Evolutionary conservation across 805 yeast genomes (phyloP), one percentile per base, ranked within the genome.

Genomic region (Ogataea pilisensis): DNA sequence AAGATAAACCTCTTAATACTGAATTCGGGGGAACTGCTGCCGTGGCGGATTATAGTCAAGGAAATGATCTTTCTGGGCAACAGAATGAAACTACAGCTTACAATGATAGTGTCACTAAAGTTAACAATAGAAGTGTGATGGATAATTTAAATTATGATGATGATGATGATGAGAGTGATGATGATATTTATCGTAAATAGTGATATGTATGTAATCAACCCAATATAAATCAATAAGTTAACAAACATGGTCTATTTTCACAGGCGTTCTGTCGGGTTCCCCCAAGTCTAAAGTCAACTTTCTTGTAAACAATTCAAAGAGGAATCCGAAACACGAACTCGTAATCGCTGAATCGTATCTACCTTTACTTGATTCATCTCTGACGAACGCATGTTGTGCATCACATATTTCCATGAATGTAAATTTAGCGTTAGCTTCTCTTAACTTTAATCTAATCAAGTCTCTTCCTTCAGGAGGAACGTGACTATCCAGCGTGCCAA

Each of bases 341-440:
- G 93, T 84, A 40, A 80, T 74, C 1, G 87, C 87, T n/a, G 88
- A 77, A 58, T 85, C 93, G 55, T 76, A 85, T 53, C 93, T 69
- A n/a, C 86, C 95, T 64, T 83, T 85, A 49, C 87, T 80, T 45
- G 69, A 63, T 55, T 84, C 93, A 57, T 85, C 95, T 48, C 93
- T 70, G 39, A 85, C 82, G 53, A 84, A 85, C 0, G 95, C 93
- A 51, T 85, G 95, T 59, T 85, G 89, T 12, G 95, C 93, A 48
- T 76, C 89, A 51, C 80, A 75, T 39, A 84, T 68, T 61, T 85
- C 95, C 64, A 81, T 72, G 57, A 85, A 82, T 1, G 88, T 80
- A 61, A 82, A 75, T 43, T 72, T 77, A 37, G 81, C 84, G 17
- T 71, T 72, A 24, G 75, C 69, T 33, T 76, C 73, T 51, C 87